Conservation (phyloP, 169 alveolate species). For the Babesia divergens region DNA sequence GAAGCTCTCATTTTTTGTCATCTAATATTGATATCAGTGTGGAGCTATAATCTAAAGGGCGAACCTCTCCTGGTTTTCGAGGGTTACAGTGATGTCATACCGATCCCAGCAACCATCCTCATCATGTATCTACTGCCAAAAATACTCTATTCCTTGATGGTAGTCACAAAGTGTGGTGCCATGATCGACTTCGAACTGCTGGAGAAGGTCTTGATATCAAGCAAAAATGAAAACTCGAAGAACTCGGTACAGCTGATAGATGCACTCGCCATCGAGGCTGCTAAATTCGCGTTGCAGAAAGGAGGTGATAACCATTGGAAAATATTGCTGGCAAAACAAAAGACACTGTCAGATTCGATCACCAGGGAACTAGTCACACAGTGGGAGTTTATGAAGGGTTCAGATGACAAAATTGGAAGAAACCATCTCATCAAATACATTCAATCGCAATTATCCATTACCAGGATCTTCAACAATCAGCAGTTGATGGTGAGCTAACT, state of each 20-base stretch:
- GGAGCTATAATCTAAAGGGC: slow-evolving; percentile 24
- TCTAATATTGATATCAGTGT: slow-evolving; percentile 47
- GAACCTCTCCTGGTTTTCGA: background rate
- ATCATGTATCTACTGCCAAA: slow-evolving; percentile 25
- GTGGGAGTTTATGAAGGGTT: slow-evolving; percentile 30
- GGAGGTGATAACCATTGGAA: slow-evolving; percentile 60
- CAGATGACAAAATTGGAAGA: background rate
- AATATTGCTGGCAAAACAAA: slow-evolving; percentile 44
- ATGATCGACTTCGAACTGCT: slow-evolving; percentile 39
- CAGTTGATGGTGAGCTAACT: slow-evolving; percentile 21
- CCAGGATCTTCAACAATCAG: background rate
- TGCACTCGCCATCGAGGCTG: slow-evolving; percentile 46
- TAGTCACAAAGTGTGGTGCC: slow-evolving; percentile 50
- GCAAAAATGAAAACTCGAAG: slow-evolving; percentile 39
- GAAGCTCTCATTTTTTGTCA: slow-evolving; percentile 30
- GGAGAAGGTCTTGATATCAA: slow-evolving; percentile 32
- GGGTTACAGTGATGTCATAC: background rate
- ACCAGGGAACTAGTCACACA: slow-evolving; percentile 14
- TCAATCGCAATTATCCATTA: background rate
- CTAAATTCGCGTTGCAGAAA: slow-evolving; percentile 12
- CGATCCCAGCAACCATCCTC: background rate
- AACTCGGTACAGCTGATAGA: slow-evolving; percentile 55
- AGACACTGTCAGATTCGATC: slow-evolving; percentile 38
- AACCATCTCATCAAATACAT: slow-evolving; percentile 1
- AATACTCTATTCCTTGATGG: slow-evolving; percentile 50